Evolutionary conservation across 2,329 filamentous ascomycete genomes (phyloP), one percentile per base, ranked within the genome.

Genomic region (Stromatinia cepivora): DNA sequence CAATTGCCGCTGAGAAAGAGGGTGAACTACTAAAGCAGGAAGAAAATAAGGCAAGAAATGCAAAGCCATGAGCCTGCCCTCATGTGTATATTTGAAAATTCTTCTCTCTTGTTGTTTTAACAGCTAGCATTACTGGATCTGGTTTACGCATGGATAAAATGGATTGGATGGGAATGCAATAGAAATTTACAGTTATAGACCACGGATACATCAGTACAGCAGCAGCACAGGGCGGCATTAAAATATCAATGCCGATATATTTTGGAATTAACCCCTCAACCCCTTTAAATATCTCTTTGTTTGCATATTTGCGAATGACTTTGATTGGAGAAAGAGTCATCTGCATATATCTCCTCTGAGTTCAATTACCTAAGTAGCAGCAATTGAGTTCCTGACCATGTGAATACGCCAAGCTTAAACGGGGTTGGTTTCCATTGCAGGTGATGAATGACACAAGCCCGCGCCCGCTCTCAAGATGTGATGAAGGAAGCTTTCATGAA

Each of bases 1-100:
- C 87, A 70, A 79, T 83, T 3, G 84, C 84, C 63, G 85, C 86
- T 0, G 85, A 88, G 79, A 78, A 80, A 65, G 87, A 89, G 72
- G 78, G 79, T 64, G 75, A 79, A 10, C 81, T 84, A 74, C 81
- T 81, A 3, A 80, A 80, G 46, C 80, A 83, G 73, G 79, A 79
- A 72, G 74, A 77, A 36, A 81, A 82, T 70, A 78, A 71, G 59
- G 48, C 73, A 20, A 70, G 71, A 53, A 70, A 74, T 13, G 69
- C 70, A 39, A 70, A 73, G 65, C 70, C 71, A 52, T 67, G 71
- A 54, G 58, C 57, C 53, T 45, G 13, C 25, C 39, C 50, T 70
- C 61, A 69, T 62, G 31, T 67, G 69, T 69, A 58, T 67, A 54
- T 58, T 63, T 63, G 65, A 70, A 62, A 42, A 54, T 57, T 75